A percentile compares a stretch with the other conserved stretches of the same genome.
Conservation (phyloP, 2,329 filamentous ascomycete species). For the Sordariomycetes sp. region DNA sequence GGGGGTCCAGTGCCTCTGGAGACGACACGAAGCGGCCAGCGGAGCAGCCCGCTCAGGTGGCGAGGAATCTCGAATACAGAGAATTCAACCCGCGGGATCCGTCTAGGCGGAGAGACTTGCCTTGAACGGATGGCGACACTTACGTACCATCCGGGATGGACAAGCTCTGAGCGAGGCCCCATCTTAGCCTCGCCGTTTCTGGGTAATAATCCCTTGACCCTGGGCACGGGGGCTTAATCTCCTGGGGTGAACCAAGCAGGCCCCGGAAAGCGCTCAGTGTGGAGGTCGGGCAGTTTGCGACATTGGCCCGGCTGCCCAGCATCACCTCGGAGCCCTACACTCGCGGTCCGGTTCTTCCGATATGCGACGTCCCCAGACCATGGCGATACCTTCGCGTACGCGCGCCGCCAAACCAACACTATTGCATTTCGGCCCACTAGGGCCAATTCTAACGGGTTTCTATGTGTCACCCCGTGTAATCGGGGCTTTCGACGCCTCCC, state of each 20-base stretch:
- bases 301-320: not conserved
- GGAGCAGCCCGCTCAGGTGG: conserved; percentile 35
- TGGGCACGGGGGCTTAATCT: not conserved
- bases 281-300: not conserved
- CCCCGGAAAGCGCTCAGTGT: not conserved
- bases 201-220: not conserved
- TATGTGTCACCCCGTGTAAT: not conserved
- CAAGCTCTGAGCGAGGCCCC: not conserved
- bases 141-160: not conserved
- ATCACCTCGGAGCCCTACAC: not conserved
- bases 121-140: not conserved
- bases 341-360: not conserved
- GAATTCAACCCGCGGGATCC: conserved; percentile 2
- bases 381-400: not conserved
- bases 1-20: conserved; percentile 16
- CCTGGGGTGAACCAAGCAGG: not conserved
- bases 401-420: not conserved
- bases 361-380: not conserved
- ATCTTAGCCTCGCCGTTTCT: not conserved
- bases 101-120: conserved; percentile 2
- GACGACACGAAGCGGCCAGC: conserved; percentile 52
- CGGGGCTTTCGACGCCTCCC: not conserved
- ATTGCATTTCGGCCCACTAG: not conserved
- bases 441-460: not conserved
- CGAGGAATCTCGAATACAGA: not conserved